Evolutionary conservation across 805 yeast species (phyloP), one percentile per base, ranked within the genome.

Genomic region (Saturnispora saitoi): DNA sequence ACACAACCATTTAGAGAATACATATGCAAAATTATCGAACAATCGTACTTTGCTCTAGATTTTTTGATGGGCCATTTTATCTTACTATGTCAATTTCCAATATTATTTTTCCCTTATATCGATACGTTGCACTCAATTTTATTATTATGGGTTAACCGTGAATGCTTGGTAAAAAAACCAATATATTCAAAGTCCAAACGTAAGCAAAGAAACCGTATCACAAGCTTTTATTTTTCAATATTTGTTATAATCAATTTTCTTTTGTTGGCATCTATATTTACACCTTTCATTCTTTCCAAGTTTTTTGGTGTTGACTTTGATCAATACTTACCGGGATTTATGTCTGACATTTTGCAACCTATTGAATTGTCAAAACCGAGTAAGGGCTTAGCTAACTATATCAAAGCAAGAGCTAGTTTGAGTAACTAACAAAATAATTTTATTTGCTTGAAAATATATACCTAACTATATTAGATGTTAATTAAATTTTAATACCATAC

Each of bases 71-170:
- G 9, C 8, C 28, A 24, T 24, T 24, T 24, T 24, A 24, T 24
- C 8, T 24, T 24, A 3, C 8, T 24, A 24, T 24, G 28, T 3
- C 28, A 24, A 24, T 24, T 24, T 6, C 28, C 28, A 24, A 24
- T 24, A 9, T 24, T 24, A 24, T 24, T 24, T 9, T 24, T 24
- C 8, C 28, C 28, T 24, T 24, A 24, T 24, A 24, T 24, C 8
- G 28, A 24, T 24, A 24, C 28, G 1, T 24, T 24, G 5, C 28
- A 24, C 8, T 24, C 28, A 9, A 24, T 24, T 24, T 24, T 24
- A 24, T 93, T 97, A 98, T 93, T 93, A 83, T 93, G 99, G 99
- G 83, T 93, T 71, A 86, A 88, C 67, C 99, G 98, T 48, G 75
- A 93, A 54, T 83, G 95, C 72, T 95, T 88, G 73, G 89, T 93